Conservation (phyloP, 306 rosid species). For the Acacia acuminata region DNA sequence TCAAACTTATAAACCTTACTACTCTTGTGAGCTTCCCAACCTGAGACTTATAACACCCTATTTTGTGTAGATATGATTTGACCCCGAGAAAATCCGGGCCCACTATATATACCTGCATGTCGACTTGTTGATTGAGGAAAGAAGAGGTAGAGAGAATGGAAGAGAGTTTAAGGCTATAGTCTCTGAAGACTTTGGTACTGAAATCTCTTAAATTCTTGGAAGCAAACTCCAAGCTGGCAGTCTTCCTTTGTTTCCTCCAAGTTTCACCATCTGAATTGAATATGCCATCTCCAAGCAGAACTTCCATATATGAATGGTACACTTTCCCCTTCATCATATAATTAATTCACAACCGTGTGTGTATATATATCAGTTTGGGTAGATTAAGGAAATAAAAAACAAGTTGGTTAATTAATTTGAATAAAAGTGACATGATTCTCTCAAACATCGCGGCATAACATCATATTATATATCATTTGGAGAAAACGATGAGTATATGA, state of each 20-base stretch:
- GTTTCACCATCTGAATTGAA: slow-evolving; percentile 85
- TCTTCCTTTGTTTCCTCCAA: slow-evolving; percentile 93
- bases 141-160: slow-evolving; percentile 57
- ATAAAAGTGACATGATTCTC: too few relatives aligned
- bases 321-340: slow-evolving; percentile 64
- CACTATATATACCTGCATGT: slow-evolving; percentile 71
- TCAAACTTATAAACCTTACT: too few relatives aligned
- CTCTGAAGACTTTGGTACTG: slow-evolving; percentile 76
- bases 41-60: too few relatives aligned
- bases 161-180: slow-evolving; percentile 67
- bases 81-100: not conserved
- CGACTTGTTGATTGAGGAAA: slow-evolving; percentile 58
- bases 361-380: too few relatives aligned
- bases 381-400: too few relatives aligned
- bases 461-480: too few relatives aligned
- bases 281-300: slow-evolving; percentile 91
- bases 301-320: slow-evolving; percentile 92
- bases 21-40: too few relatives aligned
- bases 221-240: slow-evolving; percentile 92
- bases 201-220: slow-evolving; percentile 91
- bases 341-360: not conserved
- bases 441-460: too few relatives aligned
- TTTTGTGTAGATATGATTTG: too few relatives aligned
- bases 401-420: too few relatives aligned
- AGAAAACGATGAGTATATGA: too few relatives aligned